These are phyloP conservation scores for Ananas comosus DNA, from an alignment of 176 grass and related monocot genomes.

Conservation along the genomic window DNA sequence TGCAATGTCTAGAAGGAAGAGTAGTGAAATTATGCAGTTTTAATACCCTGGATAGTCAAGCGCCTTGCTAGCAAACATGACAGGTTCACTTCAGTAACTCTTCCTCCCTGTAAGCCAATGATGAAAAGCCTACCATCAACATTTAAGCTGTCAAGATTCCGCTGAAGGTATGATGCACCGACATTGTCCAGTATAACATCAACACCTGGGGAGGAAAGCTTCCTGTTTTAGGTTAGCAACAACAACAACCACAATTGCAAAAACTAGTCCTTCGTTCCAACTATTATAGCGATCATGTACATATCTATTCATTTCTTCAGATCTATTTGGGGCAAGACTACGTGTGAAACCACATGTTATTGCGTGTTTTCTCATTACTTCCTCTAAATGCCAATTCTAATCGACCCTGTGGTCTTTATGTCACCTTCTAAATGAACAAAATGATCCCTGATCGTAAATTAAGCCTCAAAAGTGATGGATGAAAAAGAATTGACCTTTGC, in stretches of 20 bases:
- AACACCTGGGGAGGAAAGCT: slow-evolving; percentile 27
- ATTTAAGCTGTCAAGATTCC: slow-evolving; percentile 58
- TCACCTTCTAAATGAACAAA: no score
- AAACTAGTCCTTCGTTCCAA: no score
- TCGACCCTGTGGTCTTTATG: no score
- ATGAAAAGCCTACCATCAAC: slow-evolving; percentile 81
- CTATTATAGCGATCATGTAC: no score
- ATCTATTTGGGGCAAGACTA: no score
- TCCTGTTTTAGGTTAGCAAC: no score
- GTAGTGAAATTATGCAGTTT: slow-evolving; percentile 5
- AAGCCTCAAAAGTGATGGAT: not conserved
- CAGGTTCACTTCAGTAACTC: slow-evolving; percentile 40
- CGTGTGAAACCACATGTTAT: no score
- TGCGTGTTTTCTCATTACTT: no score
- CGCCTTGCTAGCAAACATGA: slow-evolving; percentile 45
- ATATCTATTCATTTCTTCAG: no score
- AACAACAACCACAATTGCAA: no score
- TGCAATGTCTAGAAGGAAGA: not conserved
- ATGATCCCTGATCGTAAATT: not conserved
- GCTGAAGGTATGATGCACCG: slow-evolving; percentile 54
- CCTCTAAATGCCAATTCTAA: no score
- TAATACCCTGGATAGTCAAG: slow-evolving; percentile 74
- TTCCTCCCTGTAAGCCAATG: slow-evolving; percentile 66
- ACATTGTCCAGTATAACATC: slow-evolving; percentile 86
- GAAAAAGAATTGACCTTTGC: slow-evolving; percentile 37